Base-by-base conservation (phyloP, 2,329 filamentous ascomycete genomes). In the Fusarium acutatum region DNA sequence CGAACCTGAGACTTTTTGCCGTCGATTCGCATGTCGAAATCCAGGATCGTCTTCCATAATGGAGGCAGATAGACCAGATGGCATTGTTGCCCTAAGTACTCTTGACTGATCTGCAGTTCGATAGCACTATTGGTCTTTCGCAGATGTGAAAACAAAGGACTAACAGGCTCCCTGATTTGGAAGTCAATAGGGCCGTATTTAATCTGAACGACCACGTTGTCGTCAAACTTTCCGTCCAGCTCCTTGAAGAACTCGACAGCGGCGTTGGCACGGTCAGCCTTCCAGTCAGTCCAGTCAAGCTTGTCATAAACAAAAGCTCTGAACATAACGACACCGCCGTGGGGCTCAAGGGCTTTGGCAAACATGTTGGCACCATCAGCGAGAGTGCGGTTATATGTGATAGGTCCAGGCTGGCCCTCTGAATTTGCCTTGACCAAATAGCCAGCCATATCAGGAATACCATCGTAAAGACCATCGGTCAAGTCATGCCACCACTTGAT, bases 111-210 rank as follows among this genome's bases (percentile, higher is more conserved):
- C 77, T 93, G 86, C 5, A 93, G 83, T 79, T 94, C 92, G 41
- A 93, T 89, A 1, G 89, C 89, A 17, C 81, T 79, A 28, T 77
- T 79, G 1, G 86, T 88, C 47, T 85, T 73, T 11, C 68, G 75
- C 20, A 88, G 76, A 57, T 86, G 82, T 2, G 86, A 86, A 70
- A 94, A 93, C 2, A 94, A 81, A 1, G 92, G 91, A 8, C 89
- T 92, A 3, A 86, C 81, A 3, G 92, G 89, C 78, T 93, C 92
- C 40, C 92, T 88, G 17, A 93, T 90, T 75, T 93, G 92, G 80
- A 94, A 93, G 77, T 94, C 92, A 67, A 93, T 93, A 0, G 92
- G 91, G 0, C 92, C 92, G 70, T 91, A 93, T 80, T 94, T 94
- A 80, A 94, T 90, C 78, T 94, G 92, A 6, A 94, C 85, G 0